Percentiles rank a stretch among this genome's conserved stretches.
Evolutionary conservation across 2,329 filamentous ascomycete species (phyloP).

Genomic region (Raffaelea arxii): DNA sequence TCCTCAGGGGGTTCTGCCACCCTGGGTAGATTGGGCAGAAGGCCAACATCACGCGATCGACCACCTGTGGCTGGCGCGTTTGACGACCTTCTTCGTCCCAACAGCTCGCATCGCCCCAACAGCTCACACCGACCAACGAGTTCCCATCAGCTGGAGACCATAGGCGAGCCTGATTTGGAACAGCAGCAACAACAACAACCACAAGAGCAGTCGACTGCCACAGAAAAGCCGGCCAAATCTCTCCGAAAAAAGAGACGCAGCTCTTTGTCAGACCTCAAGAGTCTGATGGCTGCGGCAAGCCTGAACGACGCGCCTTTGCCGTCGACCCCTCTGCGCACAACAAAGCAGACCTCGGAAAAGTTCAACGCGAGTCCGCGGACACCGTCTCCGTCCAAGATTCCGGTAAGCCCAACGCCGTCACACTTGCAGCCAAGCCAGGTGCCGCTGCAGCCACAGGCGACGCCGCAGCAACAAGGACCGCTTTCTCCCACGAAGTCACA

Average conservation of each 20-base stretch:
- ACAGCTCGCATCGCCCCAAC: slow-evolving; percentile 33
- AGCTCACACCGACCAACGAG: slow-evolving; percentile 36
- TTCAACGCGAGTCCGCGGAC: slow-evolving; percentile 43
- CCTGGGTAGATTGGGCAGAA: slow-evolving; percentile 28
- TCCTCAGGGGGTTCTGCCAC: slow-evolving; percentile 35
- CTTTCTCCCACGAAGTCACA: slow-evolving; percentile 16
- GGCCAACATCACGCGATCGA: slow-evolving; percentile 49
- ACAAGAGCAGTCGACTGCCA: too few species aligned
- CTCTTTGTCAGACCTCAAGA: slow-evolving; percentile 74
- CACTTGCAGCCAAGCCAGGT: slow-evolving; percentile 1
- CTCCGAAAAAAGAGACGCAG: slow-evolving; percentile 85
- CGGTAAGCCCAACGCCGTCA: neutral
- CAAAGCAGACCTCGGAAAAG: slow-evolving; percentile 45
- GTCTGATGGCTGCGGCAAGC: slow-evolving; percentile 51
- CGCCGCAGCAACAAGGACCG: neutral
- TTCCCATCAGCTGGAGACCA: slow-evolving; percentile 40
- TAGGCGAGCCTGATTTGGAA: slow-evolving; percentile 42
- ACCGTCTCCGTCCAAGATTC: slow-evolving; percentile 37
- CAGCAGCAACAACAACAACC: slow-evolving; percentile 24
- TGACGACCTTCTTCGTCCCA: slow-evolving; percentile 33
- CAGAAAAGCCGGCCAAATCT: slow-evolving; percentile 37
- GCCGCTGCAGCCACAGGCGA: neutral
- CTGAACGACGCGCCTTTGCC: slow-evolving; percentile 23
- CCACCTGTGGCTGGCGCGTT: slow-evolving; percentile 54
- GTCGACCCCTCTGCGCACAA: slow-evolving; percentile 39